phyloP scores from a whole-genome alignment of 2,329 filamentous ascomycete genomes.

The Fusarium napiforme region DNA sequence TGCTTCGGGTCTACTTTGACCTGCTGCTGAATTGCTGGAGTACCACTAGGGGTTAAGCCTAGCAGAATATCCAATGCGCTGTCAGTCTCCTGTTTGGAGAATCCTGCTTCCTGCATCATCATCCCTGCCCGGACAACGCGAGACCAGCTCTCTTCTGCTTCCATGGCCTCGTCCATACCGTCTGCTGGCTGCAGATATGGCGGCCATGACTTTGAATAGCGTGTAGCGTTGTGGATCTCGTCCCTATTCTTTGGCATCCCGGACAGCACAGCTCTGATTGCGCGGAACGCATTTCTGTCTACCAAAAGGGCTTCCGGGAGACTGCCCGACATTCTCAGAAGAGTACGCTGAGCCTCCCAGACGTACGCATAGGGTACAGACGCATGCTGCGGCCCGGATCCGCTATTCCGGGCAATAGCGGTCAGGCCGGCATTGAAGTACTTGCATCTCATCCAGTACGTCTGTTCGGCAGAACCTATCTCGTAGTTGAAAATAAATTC shows the following conservation, averaged over 20 bases:
- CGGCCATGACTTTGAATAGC: conserved; percentile 67
- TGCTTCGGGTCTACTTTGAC: conserved; percentile 31
- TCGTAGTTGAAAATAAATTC: conserved; percentile 43
- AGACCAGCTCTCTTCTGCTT: conserved; percentile 63
- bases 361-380: conserved; percentile 48
- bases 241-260: conserved; percentile 62
- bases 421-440: conserved; percentile 48
- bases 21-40: conserved; percentile 67
- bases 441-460: conserved; percentile 45
- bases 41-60: conserved; percentile 60
- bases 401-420: conserved; percentile 43
- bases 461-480: conserved; percentile 24
- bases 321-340: conserved; percentile 63
- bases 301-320: conserved; percentile 63
- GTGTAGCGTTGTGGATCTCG: conserved; percentile 60
- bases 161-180: conserved; percentile 67
- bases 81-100: conserved; percentile 59
- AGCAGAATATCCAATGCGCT: conserved; percentile 62
- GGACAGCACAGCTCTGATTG: conserved; percentile 64
- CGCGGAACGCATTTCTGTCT: conserved; percentile 61
- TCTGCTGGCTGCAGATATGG: conserved; percentile 68
- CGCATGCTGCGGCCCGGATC: conserved; percentile 39
- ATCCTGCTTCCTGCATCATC: conserved; percentile 68
- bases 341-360: conserved; percentile 67
- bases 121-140: conserved; percentile 63